Percentiles rank a stretch among this genome's conserved stretches.
These are phyloP conservation scores for Paspalum vaginatum DNA, from an alignment of 176 grass and related monocot genomes.

Conservation along the genomic window DNA sequence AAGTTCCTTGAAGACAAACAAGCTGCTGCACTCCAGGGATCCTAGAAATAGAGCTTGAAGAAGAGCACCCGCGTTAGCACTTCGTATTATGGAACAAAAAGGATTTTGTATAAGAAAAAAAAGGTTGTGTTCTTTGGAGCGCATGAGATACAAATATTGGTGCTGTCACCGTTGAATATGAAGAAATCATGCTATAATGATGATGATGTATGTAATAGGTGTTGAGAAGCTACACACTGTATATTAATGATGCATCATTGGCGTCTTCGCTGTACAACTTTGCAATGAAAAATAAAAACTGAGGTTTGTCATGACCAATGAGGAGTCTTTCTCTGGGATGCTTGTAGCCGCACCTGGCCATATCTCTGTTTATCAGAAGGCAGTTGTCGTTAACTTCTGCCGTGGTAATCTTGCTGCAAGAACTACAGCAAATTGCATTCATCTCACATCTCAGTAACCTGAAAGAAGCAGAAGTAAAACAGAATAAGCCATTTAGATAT, in stretches of 20 bases:
- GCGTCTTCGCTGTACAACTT: slow-evolving; percentile 1
- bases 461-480: slow-evolving; percentile 24
- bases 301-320: background rate
- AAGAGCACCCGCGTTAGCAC: background rate
- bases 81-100: slow-evolving; percentile 40
- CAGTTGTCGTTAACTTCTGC: background rate
- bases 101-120: background rate
- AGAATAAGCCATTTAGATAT: slow-evolving; percentile 33
- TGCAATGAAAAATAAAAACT: slow-evolving; percentile 34
- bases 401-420: background rate
- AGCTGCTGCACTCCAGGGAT: slow-evolving; percentile 30
- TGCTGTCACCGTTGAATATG: slow-evolving; percentile 4
- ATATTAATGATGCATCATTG: slow-evolving; percentile 3
- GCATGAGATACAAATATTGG: background rate
- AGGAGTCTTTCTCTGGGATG: background rate
- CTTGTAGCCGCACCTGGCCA: slow-evolving; percentile 1
- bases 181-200: slow-evolving; percentile 1
- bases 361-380: background rate
- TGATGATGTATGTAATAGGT: slow-evolving; percentile 27
- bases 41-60: slow-evolving; percentile 34
- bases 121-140: background rate
- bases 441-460: background rate
- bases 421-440: slow-evolving; percentile 9
- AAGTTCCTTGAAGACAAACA: slow-evolving; percentile 80
- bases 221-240: background rate